Conservation (phyloP, 768 basidiomycete genomes). For the Roridomyces roridus region DNA sequence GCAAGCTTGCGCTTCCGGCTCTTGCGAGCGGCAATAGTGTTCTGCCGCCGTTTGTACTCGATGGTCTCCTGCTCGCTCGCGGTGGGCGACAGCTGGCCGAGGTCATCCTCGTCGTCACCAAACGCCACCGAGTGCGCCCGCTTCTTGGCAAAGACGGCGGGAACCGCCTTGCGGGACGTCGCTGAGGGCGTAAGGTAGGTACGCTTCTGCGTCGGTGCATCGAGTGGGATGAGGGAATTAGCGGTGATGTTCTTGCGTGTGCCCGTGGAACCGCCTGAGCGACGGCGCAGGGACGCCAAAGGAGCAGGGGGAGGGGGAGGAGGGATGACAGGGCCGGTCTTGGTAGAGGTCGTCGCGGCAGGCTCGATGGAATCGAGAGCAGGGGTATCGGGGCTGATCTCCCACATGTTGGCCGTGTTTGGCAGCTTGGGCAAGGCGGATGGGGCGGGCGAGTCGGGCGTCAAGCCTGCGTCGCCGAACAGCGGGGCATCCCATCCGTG, state of each 20-base stretch:
- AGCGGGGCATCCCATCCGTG: not conserved
- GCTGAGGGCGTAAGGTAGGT: slow-evolving; percentile 22
- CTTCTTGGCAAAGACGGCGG: slow-evolving; percentile 46
- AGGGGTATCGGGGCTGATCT: slow-evolving; percentile 19
- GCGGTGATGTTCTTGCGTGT: slow-evolving; percentile 63
- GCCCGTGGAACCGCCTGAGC: slow-evolving; percentile 37
- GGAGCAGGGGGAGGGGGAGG: no score
- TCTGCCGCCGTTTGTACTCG: slow-evolving; percentile 69
- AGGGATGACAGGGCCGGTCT: no score
- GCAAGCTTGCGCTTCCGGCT: slow-evolving; percentile 71
- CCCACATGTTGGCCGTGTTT: slow-evolving; percentile 3
- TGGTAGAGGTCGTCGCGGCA: not conserved
- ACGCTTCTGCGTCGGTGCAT: slow-evolving; percentile 30
- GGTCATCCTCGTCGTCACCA: slow-evolving; percentile 44
- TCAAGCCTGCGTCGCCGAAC: slow-evolving; percentile 3
- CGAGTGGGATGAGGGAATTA: slow-evolving; percentile 50
- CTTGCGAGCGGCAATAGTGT: slow-evolving; percentile 72
- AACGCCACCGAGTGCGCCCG: slow-evolving; percentile 44
- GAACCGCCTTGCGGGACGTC: slow-evolving; percentile 27
- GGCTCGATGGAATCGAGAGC: slow-evolving; percentile 5
- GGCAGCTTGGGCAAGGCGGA: slow-evolving; percentile 2
- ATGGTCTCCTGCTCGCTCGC: slow-evolving; percentile 59
- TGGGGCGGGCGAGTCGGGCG: not conserved
- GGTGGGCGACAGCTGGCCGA: slow-evolving; percentile 28
- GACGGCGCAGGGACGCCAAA: not conserved